Percentiles rank a stretch among this genome's conserved stretches.
Evolutionary conservation across 2,329 filamentous ascomycete species (phyloP).

Genomic region (Diaporthe longicolla): DNA sequence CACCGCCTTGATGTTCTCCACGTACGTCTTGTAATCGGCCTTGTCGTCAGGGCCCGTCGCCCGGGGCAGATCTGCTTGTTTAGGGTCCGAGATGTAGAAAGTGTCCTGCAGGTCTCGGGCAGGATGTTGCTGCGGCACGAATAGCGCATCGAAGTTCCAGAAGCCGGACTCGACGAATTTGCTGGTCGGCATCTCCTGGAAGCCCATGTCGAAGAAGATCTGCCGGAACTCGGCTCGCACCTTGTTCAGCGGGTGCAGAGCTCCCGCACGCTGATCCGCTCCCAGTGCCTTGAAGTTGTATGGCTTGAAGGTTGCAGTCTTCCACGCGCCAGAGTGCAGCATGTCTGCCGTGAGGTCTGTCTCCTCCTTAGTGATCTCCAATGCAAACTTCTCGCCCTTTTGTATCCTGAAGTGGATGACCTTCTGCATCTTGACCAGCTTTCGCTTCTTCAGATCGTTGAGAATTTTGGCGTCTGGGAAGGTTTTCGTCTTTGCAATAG

Average conservation of each 20-base stretch:
- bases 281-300: slow-evolving; percentile 70
- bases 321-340: slow-evolving; percentile 90
- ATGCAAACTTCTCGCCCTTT: slow-evolving; percentile 90
- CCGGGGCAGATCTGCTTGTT: slow-evolving; percentile 77
- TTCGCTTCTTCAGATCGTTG: slow-evolving; percentile 90
- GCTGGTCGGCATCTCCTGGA: slow-evolving; percentile 97
- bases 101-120: slow-evolving; percentile 98
- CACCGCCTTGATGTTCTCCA: slow-evolving; percentile 87
- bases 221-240: slow-evolving; percentile 95
- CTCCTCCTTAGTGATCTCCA: slow-evolving; percentile 91
- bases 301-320: slow-evolving; percentile 89
- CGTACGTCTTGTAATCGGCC: slow-evolving; percentile 86
- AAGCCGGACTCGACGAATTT: slow-evolving; percentile 96
- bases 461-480: slow-evolving; percentile 82
- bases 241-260: slow-evolving; percentile 85
- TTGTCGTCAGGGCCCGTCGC: slow-evolving; percentile 68
- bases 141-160: slow-evolving; percentile 99
- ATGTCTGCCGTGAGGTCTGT: slow-evolving; percentile 96
- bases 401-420: slow-evolving; percentile 85
- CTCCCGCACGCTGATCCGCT: slow-evolving; percentile 72
- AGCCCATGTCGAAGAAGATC: slow-evolving; percentile 99
- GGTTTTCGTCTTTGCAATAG: slow-evolving; percentile 78
- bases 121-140: slow-evolving; percentile 97
- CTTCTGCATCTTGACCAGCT: slow-evolving; percentile 87
- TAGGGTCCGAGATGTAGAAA: slow-evolving; percentile 94